Conservation (phyloP, 2,329 filamentous ascomycete species). For the Fusarium hainanense region DNA sequence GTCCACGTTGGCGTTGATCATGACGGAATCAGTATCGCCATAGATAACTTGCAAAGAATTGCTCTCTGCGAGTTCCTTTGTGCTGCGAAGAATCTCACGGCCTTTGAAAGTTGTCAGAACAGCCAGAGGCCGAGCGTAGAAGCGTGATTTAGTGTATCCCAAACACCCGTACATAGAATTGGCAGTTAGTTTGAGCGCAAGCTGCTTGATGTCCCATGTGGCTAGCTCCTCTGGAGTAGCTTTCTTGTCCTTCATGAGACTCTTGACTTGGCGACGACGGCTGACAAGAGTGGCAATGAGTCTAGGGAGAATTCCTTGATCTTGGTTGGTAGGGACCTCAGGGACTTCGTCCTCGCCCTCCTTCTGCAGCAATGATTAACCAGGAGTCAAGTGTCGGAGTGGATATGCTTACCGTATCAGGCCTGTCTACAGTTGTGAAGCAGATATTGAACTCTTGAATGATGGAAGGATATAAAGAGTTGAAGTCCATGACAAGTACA, state of each 20-base stretch:
- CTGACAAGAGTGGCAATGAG: conserved; percentile 93
- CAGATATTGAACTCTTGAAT: conserved; percentile 99
- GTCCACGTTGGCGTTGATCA: conserved; percentile 99
- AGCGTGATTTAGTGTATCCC: conserved; percentile 95
- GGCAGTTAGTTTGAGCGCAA: conserved; percentile 95
- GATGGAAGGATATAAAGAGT: conserved; percentile 97
- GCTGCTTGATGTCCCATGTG: conserved; percentile 98
- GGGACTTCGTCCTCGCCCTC: conserved; percentile 90
- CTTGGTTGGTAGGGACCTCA: conserved; percentile 81
- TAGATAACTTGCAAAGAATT: conserved; percentile 96
- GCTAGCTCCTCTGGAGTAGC: conserved; percentile 88
- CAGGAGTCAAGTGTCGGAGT: neutral
- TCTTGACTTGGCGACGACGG: conserved; percentile 91
- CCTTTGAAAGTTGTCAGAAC: conserved; percentile 98
- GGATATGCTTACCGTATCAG: conserved; percentile 68
- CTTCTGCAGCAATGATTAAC: conserved; percentile 49
- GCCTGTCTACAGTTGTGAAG: conserved; percentile 94
- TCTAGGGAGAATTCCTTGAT: conserved; percentile 85
- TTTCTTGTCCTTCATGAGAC: conserved; percentile 92
- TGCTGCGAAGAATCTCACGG: conserved; percentile 94
- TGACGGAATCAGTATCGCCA: conserved; percentile 98
- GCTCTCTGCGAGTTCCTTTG: conserved; percentile 93
- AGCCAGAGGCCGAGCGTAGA: conserved; percentile 94
- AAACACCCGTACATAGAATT: conserved; percentile 99
- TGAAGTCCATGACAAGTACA: conserved; percentile 99